Evolutionary conservation across 106 monocot genomes (phyloP), one percentile per base, ranked within the genome.

Genomic region (Dendrobium chrysotoxum): DNA sequence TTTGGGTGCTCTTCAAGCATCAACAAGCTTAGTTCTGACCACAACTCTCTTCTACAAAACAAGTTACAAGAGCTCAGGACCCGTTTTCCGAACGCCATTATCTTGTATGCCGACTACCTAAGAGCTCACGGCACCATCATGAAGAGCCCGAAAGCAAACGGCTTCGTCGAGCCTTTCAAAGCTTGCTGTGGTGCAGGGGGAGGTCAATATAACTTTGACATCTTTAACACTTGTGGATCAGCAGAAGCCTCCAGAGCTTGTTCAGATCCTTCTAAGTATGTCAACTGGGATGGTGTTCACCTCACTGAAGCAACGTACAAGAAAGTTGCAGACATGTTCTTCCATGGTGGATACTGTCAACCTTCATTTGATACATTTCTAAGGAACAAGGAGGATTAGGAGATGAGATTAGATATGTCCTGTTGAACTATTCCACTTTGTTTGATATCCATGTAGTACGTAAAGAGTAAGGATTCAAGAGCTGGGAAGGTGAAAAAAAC

Each of bases 271-370:
- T 38, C 47, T 6, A 88, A 82, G 85, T 95, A 72, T 73, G 85
- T 98, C 50, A 98, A 98, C 76, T 98, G 94, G 98, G 98, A 98
- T 58, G 94, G 98, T 0, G 98, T 95, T 15, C 92, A 98, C 75
- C 84, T 98, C 39, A 98, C 94, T 5, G 98, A 98, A 72, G 89
- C 91, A 2, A 89, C 86, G 89, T 98, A 98, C 55, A 85, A 78
- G 86, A 89, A 75, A 10, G 85, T 92, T 2, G 87, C 98, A 0
- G 83, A 90, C 78, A 76, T 95, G 91, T 98, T 95, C 83, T 88
- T 98, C 73, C 73, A 76, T 28, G 77, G 77, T 25, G 89, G 87
- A 4, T 92, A 85, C 50, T 85, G 84, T 57, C 81, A 64, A 4
- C 97, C 94, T 16, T 28, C 89, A 13, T 94, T 93, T 55, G 50